A percentile compares a stretch with the other conserved stretches of the same genome.
These are phyloP conservation scores for Solanum neorickii DNA, from an alignment of 257 asterid species.

Conservation along the genomic window DNA sequence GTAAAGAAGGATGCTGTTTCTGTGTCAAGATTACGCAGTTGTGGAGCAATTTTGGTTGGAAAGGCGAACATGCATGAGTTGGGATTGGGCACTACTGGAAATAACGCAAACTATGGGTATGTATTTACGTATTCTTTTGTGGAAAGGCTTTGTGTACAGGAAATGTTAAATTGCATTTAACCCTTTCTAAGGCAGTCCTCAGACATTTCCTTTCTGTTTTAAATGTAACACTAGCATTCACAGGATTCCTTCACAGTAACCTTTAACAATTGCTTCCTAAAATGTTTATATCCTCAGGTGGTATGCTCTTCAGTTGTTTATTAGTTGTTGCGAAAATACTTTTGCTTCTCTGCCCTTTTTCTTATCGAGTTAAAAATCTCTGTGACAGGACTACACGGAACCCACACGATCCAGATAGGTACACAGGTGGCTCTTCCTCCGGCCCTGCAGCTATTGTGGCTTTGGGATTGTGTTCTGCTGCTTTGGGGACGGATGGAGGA, in stretches of 20 bases:
- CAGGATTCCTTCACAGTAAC: background rate
- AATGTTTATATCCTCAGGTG: background rate
- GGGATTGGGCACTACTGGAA: slow-evolving; percentile 96
- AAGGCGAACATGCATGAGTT: slow-evolving; percentile 99
- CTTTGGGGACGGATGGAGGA: slow-evolving; percentile 99
- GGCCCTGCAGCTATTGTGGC: slow-evolving; percentile 99
- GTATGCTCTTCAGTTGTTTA: background rate
- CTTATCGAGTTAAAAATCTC: background rate
- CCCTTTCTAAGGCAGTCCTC: background rate
- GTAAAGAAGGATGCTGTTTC: slow-evolving; percentile 66
- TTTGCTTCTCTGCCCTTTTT: background rate
- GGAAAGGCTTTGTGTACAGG: background rate
- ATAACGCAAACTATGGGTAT: slow-evolving; percentile 91
- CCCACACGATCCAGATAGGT: slow-evolving; percentile 92
- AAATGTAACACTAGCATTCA: background rate
- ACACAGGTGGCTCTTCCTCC: slow-evolving; percentile 98
- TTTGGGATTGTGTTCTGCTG: slow-evolving; percentile 92
- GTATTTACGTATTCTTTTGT: background rate
- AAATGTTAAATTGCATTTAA: background rate
- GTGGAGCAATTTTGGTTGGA: slow-evolving; percentile 91
- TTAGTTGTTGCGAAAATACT: background rate
- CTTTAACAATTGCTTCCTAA: background rate
- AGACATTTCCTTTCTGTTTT: background rate
- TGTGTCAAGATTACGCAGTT: slow-evolving; percentile 72
- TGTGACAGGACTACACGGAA: slow-evolving; percentile 82